These are phyloP conservation scores for Primulina eburnea DNA, from an alignment of 257 asterid species.

Conservation along the genomic window DNA sequence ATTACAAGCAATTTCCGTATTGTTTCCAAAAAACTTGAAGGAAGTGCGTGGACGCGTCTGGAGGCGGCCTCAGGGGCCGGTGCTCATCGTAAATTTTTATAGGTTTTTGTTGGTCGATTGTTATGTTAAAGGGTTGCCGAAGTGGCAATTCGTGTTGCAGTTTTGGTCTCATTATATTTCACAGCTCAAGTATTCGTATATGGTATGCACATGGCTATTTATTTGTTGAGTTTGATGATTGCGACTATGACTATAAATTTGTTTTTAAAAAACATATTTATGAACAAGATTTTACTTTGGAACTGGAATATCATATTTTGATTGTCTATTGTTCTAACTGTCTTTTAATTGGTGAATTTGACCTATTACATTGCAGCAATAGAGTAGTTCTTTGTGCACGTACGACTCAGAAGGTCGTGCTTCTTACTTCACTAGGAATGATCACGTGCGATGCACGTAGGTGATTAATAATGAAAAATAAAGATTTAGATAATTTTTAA, in stretches of 20 bases:
- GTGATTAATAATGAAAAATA: no score
- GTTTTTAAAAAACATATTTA: slow-evolving; percentile 9
- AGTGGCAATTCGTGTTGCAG: slow-evolving; percentile 42
- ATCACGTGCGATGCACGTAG: no score
- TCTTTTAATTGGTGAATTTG: background rate
- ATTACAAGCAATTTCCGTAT: slow-evolving; percentile 23
- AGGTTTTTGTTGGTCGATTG: slow-evolving; percentile 29
- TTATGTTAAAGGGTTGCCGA: slow-evolving; percentile 29
- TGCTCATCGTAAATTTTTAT: slow-evolving; percentile 26
- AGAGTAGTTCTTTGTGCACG: background rate
- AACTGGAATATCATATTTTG: background rate
- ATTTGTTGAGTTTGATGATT: slow-evolving; percentile 25
- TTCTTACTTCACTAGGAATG: no score
- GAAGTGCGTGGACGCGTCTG: slow-evolving; percentile 13
- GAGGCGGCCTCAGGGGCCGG: slow-evolving; percentile 12
- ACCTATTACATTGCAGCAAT: background rate
- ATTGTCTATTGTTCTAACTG: background rate
- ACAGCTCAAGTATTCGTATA: slow-evolving; percentile 17
- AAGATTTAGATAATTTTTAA: no score
- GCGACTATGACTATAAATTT: slow-evolving; percentile 7
- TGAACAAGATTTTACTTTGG: background rate
- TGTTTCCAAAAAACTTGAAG: slow-evolving; percentile 16
- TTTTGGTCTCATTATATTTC: slow-evolving; percentile 44
- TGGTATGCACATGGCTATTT: slow-evolving; percentile 24
- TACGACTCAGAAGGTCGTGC: no score